Conservation (phyloP, 176 grass and related monocot genomes). For the Lolium perenne region DNA sequence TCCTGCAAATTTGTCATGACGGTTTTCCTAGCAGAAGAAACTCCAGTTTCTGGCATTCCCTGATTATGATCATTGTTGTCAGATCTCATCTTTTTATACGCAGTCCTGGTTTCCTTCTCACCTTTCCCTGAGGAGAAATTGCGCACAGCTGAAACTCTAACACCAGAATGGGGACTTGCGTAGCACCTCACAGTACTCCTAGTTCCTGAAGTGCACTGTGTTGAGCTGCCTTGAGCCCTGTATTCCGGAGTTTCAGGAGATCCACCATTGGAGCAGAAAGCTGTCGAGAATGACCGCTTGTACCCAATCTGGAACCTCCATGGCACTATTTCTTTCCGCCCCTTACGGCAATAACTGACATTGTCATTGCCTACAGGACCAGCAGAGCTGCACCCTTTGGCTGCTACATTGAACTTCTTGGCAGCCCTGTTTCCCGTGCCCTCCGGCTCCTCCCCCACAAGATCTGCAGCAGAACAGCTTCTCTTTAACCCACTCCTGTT, state of each 20-base stretch:
- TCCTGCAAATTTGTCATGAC: slow-evolving; percentile 50
- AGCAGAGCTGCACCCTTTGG: slow-evolving; percentile 39
- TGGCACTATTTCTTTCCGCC: slow-evolving; percentile 56
- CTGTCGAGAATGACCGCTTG: slow-evolving; percentile 62
- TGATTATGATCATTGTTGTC: slow-evolving; percentile 32
- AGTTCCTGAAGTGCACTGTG: slow-evolving; percentile 44
- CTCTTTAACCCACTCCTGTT: slow-evolving; percentile 5
- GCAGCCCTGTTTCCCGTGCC: neutral
- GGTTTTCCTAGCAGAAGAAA: slow-evolving; percentile 38
- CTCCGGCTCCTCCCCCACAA: neutral
- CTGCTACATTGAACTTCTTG: neutral
- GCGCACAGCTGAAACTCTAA: slow-evolving; percentile 56
- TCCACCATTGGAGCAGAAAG: slow-evolving; percentile 27
- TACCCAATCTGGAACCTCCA: slow-evolving; percentile 79
- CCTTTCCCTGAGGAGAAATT: slow-evolving; percentile 47
- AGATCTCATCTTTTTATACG: slow-evolving; percentile 43
- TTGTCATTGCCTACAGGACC: slow-evolving; percentile 1
- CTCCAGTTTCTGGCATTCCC: slow-evolving; percentile 19
- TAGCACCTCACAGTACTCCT: slow-evolving; percentile 52
- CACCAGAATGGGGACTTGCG: slow-evolving; percentile 56
- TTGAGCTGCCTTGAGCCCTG: slow-evolving; percentile 29
- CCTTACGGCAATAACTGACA: slow-evolving; percentile 33
- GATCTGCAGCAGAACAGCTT: slow-evolving; percentile 37
- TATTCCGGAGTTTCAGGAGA: neutral
- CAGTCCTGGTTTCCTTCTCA: slow-evolving; percentile 17